Percentiles rank a stretch among this genome's conserved stretches.
Conservation (phyloP, 2,329 filamentous ascomycete genomes). For the Calonectria fujianensis region DNA sequence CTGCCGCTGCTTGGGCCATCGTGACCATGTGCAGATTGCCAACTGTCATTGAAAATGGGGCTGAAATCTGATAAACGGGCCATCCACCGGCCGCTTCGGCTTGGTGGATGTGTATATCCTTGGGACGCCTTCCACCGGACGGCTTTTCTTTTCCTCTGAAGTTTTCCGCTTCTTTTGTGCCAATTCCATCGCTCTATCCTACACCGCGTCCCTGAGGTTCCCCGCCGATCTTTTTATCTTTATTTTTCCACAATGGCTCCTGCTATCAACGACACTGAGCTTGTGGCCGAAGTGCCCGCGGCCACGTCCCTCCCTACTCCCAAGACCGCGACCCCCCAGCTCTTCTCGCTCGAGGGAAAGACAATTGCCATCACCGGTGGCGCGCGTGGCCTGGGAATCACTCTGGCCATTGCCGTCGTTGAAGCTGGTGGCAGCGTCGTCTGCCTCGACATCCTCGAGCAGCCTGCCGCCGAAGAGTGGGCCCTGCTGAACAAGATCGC, state of each 20-base stretch:
- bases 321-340: constrained; percentile 53
- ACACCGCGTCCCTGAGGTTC: not conserved
- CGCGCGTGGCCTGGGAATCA: constrained; percentile 70
- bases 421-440: constrained; percentile 70
- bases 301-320: constrained; percentile 57
- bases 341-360: constrained; percentile 67
- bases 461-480: constrained; percentile 64
- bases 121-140: not conserved
- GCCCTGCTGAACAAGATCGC: constrained; percentile 64
- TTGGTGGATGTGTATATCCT: constrained; percentile 29
- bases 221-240: constrained; percentile 1
- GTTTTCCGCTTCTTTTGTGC: not conserved
- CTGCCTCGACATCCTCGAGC: constrained; percentile 67
- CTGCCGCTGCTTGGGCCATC: constrained; percentile 30
- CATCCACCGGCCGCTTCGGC: constrained; percentile 21
- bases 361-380: constrained; percentile 71
- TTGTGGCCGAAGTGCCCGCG: constrained; percentile 56
- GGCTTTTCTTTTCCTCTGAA: not conserved
- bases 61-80: constrained; percentile 10
- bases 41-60: constrained; percentile 8
- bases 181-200: constrained; percentile 5
- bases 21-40: constrained; percentile 32
- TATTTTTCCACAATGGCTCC: constrained; percentile 50
- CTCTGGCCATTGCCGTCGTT: constrained; percentile 67
- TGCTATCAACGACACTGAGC: constrained; percentile 56